A percentile compares a stretch with the other conserved stretches of the same genome.
These are phyloP conservation scores for Papiliotrema terrestris DNA, from an alignment of 1,284 basidiomycete genomes.

Conservation along the genomic window DNA sequence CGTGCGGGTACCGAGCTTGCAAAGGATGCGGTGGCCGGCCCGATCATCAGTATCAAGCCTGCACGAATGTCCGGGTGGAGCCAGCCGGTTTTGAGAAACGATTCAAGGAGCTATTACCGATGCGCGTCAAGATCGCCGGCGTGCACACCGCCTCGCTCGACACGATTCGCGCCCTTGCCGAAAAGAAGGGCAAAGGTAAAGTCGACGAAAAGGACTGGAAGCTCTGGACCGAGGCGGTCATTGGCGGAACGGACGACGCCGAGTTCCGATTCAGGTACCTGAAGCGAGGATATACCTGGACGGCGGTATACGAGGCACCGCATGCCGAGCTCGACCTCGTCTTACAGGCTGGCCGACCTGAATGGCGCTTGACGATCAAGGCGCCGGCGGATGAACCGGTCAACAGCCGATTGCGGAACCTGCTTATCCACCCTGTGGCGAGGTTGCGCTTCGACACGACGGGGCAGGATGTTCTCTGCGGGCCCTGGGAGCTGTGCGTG, in stretches of 20 bases:
- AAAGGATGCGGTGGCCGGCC: slow-evolving; percentile 83
- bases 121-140: slow-evolving; percentile 67
- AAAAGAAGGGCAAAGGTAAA: slow-evolving; percentile 27
- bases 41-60: slow-evolving; percentile 65
- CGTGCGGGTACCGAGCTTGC: slow-evolving; percentile 78
- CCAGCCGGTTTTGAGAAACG: slow-evolving; percentile 70
- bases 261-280: slow-evolving; percentile 81
- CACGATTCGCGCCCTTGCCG: slow-evolving; percentile 49
- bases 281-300: slow-evolving; percentile 85
- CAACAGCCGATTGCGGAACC: slow-evolving; percentile 71
- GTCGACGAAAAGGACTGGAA: slow-evolving; percentile 57
- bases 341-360: slow-evolving; percentile 69
- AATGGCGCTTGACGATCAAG: slow-evolving; percentile 80
- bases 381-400: slow-evolving; percentile 67
- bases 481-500: slow-evolving; percentile 77
- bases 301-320: slow-evolving; percentile 70
- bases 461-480: slow-evolving; percentile 57
- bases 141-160: slow-evolving; percentile 59
- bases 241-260: slow-evolving; percentile 56
- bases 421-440: slow-evolving; percentile 72
- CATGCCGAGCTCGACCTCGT: slow-evolving; percentile 69
- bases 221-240: slow-evolving; percentile 66
- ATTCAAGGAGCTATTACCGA: slow-evolving; percentile 78
- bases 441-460: slow-evolving; percentile 57
- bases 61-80: slow-evolving; percentile 49